These are phyloP conservation scores for Globisporangium camurandrum DNA, from an alignment of 352 stramenopile genomes.

Conservation along the genomic window DNA sequence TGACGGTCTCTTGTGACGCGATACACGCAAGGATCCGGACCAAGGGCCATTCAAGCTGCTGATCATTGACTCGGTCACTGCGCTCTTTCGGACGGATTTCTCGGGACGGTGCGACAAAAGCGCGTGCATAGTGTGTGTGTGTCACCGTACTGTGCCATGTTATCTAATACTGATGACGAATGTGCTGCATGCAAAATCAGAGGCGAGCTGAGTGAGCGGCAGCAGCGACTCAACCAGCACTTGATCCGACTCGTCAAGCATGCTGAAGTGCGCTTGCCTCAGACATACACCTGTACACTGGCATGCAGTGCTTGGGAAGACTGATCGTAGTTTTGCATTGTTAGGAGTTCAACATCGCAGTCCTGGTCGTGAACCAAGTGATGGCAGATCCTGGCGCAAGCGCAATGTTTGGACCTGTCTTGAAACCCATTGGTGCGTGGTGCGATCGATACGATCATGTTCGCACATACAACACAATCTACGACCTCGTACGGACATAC, in stretches of 20 bases:
- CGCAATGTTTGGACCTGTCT: conserved; percentile 73
- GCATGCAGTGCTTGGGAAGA: conserved; percentile 3
- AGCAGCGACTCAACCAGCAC: conserved; percentile 88
- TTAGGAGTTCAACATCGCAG: conserved; percentile 93
- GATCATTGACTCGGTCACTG: conserved; percentile 90
- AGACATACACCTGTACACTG: no score
- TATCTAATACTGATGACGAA: not conserved
- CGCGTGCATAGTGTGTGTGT: not conserved
- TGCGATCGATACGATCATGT: not conserved
- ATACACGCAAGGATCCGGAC: conserved; percentile 40
- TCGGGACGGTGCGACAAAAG: conserved; percentile 38
- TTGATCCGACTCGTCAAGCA: conserved; percentile 81
- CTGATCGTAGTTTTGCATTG: no score
- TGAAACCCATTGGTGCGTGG: conserved; percentile 72
- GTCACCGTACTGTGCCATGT: not conserved
- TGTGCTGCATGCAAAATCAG: conserved; percentile 14
- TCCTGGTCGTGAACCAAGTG: conserved; percentile 89
- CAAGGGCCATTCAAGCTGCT: conserved; percentile 70
- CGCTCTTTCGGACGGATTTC: conserved; percentile 88
- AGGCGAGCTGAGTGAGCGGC: conserved; percentile 56
- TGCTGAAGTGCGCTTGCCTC: conserved; percentile 67
- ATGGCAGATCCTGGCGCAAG: conserved; percentile 84
- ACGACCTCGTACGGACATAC: not conserved
- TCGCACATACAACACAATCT: not conserved
- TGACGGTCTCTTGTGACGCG: not conserved